phyloP scores from a whole-genome alignment of 1,284 basidiomycete species.

The Ganoderma boninense region DNA sequence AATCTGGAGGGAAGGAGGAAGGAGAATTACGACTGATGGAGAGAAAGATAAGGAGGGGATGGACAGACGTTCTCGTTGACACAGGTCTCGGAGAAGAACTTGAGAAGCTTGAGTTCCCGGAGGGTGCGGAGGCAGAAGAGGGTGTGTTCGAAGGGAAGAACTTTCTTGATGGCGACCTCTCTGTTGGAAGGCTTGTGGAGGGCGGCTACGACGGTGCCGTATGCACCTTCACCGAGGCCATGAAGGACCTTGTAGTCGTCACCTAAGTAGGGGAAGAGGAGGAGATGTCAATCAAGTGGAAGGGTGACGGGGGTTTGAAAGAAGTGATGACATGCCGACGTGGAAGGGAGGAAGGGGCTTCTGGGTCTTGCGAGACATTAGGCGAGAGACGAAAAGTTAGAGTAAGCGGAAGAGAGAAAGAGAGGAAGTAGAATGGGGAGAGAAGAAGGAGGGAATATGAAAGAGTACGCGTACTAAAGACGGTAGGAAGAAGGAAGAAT shows the following conservation, averaged over 20 bases:
- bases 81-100: conserved; percentile 85
- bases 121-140: conserved; percentile 83
- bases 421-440: conserved; percentile 16
- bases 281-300: conserved; percentile 5
- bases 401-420: conserved; percentile 19
- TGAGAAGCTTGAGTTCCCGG: conserved; percentile 82
- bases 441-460: conserved; percentile 30
- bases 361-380: conserved; percentile 41
- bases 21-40: background rate
- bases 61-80: conserved; percentile 76
- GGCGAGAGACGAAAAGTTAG: conserved; percentile 12
- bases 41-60: background rate
- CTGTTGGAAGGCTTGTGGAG: conserved; percentile 68
- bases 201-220: conserved; percentile 76
- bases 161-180: conserved; percentile 85
- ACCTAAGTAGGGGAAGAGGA: conserved; percentile 49
- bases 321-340: conserved; percentile 53
- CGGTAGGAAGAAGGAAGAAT: conserved; percentile 27
- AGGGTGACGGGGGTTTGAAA: background rate
- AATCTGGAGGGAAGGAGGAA: conserved; percentile 56
- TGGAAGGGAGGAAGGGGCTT: conserved; percentile 72
- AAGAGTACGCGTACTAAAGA: conserved; percentile 24
- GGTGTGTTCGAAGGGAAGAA: conserved; percentile 86
- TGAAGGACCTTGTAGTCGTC: conserved; percentile 81
- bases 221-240: conserved; percentile 80